Evolutionary conservation across 192 early-diverging fungal genomes (phyloP).

Genomic region (Jimgerdemannia lactiflua): DNA sequence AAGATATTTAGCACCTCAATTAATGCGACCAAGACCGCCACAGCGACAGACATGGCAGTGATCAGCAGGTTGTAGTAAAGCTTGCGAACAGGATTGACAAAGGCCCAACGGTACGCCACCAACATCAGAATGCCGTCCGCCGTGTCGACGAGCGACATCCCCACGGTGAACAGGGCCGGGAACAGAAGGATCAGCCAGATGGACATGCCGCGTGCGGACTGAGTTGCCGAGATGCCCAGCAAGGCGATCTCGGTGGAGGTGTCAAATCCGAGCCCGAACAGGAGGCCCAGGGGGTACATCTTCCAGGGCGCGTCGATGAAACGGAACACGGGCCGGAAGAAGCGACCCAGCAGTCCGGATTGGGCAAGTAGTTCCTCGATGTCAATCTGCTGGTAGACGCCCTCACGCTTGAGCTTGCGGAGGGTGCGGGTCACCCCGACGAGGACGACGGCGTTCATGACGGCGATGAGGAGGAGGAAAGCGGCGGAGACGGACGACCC

Average conservation of each 20-base stretch:
- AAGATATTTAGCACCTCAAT: constrained; percentile 54
- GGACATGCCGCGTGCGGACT: constrained; percentile 40
- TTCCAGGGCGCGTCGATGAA: constrained; percentile 59
- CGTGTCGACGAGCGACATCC: constrained; percentile 69
- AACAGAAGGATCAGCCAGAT: constrained; percentile 54
- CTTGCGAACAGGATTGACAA: constrained; percentile 58
- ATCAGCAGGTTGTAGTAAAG: constrained; percentile 66
- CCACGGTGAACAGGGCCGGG: constrained; percentile 61
- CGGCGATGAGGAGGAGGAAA: constrained; percentile 59
- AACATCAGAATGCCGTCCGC: constrained; percentile 68
- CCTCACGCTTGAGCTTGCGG: constrained; percentile 27
- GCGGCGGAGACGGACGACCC: constrained; percentile 56
- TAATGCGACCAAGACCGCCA: constrained; percentile 55
- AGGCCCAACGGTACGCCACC: constrained; percentile 60
- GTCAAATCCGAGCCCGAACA: constrained; percentile 75
- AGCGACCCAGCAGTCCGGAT: constrained; percentile 37
- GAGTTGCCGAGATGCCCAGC: constrained; percentile 54
- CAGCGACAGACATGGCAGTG: constrained; percentile 55
- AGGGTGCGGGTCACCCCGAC: constrained; percentile 34
- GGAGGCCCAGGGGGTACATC: constrained; percentile 60
- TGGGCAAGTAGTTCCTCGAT: constrained; percentile 30
- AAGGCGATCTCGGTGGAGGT: constrained; percentile 66
- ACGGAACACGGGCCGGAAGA: constrained; percentile 47
- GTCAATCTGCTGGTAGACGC: constrained; percentile 31
- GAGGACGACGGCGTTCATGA: constrained; percentile 45